Conservation (phyloP, 2,329 filamentous ascomycete species). For the Nectriaceae sp. region DNA sequence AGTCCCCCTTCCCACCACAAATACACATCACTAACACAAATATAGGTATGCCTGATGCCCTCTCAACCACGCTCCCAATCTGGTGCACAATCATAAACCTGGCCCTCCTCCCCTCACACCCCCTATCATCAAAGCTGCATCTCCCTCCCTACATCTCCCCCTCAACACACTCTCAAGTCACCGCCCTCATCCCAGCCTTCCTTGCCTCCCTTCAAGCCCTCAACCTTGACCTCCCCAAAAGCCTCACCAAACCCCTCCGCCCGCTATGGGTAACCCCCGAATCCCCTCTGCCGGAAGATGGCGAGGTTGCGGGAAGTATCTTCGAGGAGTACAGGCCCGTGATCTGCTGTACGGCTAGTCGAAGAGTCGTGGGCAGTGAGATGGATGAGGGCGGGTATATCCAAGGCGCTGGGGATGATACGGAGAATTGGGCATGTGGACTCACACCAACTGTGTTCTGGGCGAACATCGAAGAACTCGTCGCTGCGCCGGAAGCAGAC, state of each 20-base stretch:
- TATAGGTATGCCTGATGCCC: constrained; percentile 84
- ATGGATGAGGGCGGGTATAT: constrained; percentile 70
- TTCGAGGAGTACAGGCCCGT: constrained; percentile 68
- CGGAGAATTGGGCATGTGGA: constrained; percentile 86
- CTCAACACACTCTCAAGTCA: constrained; percentile 75
- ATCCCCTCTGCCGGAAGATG: constrained; percentile 46
- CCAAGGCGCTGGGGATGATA: constrained; percentile 93
- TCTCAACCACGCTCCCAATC: constrained; percentile 90
- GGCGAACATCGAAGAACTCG: constrained; percentile 62
- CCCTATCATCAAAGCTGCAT: constrained; percentile 55
- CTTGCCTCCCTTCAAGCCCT: constrained; percentile 55
- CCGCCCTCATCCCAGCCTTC: constrained; percentile 58
- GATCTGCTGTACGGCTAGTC: constrained; percentile 84
- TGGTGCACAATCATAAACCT: constrained; percentile 90
- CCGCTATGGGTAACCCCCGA: constrained; percentile 80
- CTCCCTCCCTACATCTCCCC: constrained; percentile 74
- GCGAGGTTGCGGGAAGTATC: constrained; percentile 30
- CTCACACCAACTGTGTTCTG: constrained; percentile 82
- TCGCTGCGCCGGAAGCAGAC: constrained; percentile 67
- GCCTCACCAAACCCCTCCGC: constrained; percentile 70
- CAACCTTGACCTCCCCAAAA: constrained; percentile 54
- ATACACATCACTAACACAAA: constrained; percentile 5
- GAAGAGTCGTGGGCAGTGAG: constrained; percentile 68
- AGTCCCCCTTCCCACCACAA: constrained; percentile 24
- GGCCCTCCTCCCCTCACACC: constrained; percentile 66